Evolutionary conservation across 805 yeast species (phyloP).

Genomic region (Candida xyloterini): DNA sequence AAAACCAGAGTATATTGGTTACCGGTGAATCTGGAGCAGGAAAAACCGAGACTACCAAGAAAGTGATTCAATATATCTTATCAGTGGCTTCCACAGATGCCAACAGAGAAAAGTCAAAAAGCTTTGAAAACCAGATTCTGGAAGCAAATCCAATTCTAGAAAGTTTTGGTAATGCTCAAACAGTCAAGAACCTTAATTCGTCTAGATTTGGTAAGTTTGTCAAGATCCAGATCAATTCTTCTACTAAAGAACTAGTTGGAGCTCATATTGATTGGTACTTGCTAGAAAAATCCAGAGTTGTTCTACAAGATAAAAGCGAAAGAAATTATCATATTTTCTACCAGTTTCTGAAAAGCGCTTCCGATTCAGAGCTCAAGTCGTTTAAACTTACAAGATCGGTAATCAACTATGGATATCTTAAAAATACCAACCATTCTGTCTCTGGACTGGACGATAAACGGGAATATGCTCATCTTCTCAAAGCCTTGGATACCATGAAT

Average conservation of each 20-base stretch:
- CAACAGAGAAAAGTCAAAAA: constrained; percentile 29
- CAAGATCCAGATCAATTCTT: constrained; percentile 66
- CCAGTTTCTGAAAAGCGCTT: constrained; percentile 71
- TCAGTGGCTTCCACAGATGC: constrained; percentile 50
- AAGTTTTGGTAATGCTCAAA: constrained; percentile 95
- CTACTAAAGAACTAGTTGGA: constrained; percentile 66
- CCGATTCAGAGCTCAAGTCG: constrained; percentile 44
- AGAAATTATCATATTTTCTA: constrained; percentile 94
- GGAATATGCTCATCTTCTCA: constrained; percentile 60
- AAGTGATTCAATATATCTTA: constrained; percentile 87
- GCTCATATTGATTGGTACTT: constrained; percentile 95
- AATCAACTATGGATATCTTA: constrained; percentile 56
- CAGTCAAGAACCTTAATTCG: constrained; percentile 89
- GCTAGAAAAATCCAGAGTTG: constrained; percentile 89
- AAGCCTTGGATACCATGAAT: constrained; percentile 74
- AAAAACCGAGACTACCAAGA: constrained; percentile 95
- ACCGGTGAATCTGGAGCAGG: constrained; percentile 99
- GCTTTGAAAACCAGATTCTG: constrained; percentile 79
- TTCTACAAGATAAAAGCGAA: constrained; percentile 69
- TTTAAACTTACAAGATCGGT: constrained; percentile 41
- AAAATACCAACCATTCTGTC: constrained; percentile 51
- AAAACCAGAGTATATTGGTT: constrained; percentile 89
- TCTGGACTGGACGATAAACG: constrained; percentile 72
- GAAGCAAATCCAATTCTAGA: constrained; percentile 96
- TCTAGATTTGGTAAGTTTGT: constrained; percentile 97